Base-by-base conservation (phyloP, 768 basidiomycete species). In the Rossbeevera mucosa region DNA sequence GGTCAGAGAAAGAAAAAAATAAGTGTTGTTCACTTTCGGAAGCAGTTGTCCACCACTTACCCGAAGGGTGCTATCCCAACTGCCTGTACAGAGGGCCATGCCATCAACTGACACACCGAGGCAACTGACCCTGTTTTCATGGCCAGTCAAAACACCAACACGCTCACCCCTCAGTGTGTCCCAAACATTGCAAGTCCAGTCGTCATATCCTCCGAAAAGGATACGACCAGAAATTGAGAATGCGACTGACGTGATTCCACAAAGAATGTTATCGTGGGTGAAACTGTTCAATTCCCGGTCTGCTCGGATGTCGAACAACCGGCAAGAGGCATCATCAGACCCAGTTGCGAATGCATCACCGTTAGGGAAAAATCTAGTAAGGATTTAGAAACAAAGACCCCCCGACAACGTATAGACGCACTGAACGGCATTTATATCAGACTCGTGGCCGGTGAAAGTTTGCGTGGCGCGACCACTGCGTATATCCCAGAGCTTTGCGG, bases 141-240 rank as follows among this genome's bases (percentile, higher is more conserved):
- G 95, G 16, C 96, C 95, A 31, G 94, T 92, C 55, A 99, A 73
- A 48, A 99, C 96, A 52, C 95, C 95, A 36, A 99, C 94, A 51
- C 95, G 89, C 71, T 98, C 95, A 50, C 96, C 96, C 72, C 95
- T 96, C 64, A 99, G 78, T 25, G 94, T 97, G 69, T 99, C 95
- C 95, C 95, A 99, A 47, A 98, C 95, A 67, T 99, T 99, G 77
- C 93, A 94, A 60, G 96, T 98, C 91, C 96, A 98, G 68, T 99
- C 95, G 71, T 99, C 95, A 68, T 99, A 99, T 38, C 95, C 95
- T 58, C 96, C 95, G 60, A 99, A 99, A 33, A 99, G 79, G 62
- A 99, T 91, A 54, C 95, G 89, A 31, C 95, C 95, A 24, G 94
- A 97, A 60, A 92, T 91, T 4, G 95, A 98, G 77, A 99, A 99